A percentile compares a stretch with the other conserved stretches of the same genome.
These are phyloP conservation scores for Aphanomyces stellatus DNA, from an alignment of 352 stramenopile genomes.

Conservation along the genomic window DNA sequence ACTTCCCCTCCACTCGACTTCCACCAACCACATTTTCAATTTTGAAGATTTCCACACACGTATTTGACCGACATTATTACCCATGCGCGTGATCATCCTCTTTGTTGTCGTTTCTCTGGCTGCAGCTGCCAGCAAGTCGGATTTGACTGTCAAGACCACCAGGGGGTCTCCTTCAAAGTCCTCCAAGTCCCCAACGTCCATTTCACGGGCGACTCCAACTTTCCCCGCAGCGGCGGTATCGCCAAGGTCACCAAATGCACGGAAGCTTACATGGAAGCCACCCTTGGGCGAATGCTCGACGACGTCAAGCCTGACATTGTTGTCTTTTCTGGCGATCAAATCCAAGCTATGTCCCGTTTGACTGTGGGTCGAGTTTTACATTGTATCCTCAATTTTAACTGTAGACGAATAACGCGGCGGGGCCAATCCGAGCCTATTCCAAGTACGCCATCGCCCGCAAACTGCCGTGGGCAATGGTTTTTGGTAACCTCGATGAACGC, in stretches of 20 bases:
- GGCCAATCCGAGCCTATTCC: conserved; percentile 38
- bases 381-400: too few relatives aligned
- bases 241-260: neutral
- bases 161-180: too few relatives aligned
- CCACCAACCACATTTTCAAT: too few relatives aligned
- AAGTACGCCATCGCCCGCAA: conserved; percentile 28
- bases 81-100: too few relatives aligned
- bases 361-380: too few relatives aligned
- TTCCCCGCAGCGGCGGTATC: neutral
- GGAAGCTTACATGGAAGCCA: neutral
- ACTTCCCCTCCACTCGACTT: too few relatives aligned
- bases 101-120: too few relatives aligned
- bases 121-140: too few relatives aligned
- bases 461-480: conserved; percentile 49
- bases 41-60: too few relatives aligned
- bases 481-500: conserved; percentile 63
- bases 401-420: conserved; percentile 19
- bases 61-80: too few relatives aligned
- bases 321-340: conserved; percentile 55
- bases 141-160: too few relatives aligned
- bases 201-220: neutral
- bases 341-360: conserved; percentile 28
- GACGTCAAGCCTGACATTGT: conserved; percentile 56
- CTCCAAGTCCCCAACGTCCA: neutral
- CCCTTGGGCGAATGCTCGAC: conserved; percentile 30